A percentile compares a stretch with the other conserved stretches of the same genome.
Evolutionary conservation across 306 rosid species (phyloP).

Genomic region (Rubus parviflorus): DNA sequence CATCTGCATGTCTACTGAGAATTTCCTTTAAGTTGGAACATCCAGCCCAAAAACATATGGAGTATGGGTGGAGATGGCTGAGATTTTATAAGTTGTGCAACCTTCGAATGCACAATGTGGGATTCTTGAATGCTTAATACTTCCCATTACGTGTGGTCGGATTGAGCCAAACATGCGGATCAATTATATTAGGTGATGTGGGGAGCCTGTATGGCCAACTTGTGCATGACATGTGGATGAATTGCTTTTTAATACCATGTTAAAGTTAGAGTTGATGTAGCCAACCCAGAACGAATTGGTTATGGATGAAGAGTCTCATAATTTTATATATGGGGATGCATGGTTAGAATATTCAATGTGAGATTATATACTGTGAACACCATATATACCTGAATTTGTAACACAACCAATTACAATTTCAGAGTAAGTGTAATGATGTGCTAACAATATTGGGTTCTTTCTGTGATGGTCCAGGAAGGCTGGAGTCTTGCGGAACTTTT

Average conservation of each 20-base stretch:
- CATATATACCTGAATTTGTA: background rate
- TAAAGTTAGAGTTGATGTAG: background rate
- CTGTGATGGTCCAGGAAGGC: conserved; percentile 70
- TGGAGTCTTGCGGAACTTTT: conserved; percentile 84
- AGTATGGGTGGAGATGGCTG: background rate
- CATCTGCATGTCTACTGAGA: background rate
- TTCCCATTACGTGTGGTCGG: background rate
- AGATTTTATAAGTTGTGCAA: background rate
- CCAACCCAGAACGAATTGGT: background rate
- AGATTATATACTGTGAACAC: background rate
- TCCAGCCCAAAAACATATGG: background rate
- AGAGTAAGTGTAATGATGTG: background rate
- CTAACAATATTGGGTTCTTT: conserved; percentile 18
- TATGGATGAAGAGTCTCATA: background rate
- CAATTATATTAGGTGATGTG: background rate
- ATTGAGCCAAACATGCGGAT: background rate
- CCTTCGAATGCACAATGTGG: background rate
- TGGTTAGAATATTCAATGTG: background rate
- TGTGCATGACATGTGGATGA: background rate
- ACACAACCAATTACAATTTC: background rate
- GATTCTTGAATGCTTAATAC: background rate
- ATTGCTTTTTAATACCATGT: background rate
- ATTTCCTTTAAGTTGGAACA: background rate
- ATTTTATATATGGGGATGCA: background rate
- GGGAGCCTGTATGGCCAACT: background rate